A percentile compares a stretch with the other conserved stretches of the same genome.
Evolutionary conservation across 192 early-diverging fungal genomes (phyloP).

Genomic region (Backusella liffmaniae): DNA sequence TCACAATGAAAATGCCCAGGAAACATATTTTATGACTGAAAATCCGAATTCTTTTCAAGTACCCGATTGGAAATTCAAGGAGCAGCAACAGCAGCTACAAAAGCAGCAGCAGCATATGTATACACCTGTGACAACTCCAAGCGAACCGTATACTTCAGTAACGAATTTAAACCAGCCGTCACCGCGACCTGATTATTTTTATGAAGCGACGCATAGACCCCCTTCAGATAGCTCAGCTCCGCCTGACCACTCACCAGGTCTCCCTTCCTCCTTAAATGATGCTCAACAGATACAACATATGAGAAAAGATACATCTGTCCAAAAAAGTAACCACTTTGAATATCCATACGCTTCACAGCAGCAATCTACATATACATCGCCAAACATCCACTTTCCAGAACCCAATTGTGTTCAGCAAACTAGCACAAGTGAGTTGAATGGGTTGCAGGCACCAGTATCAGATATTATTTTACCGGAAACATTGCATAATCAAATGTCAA

Average conservation of each 20-base stretch:
- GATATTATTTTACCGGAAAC: background rate
- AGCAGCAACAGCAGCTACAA: background rate
- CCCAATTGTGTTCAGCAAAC: background rate
- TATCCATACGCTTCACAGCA: background rate
- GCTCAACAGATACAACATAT: background rate
- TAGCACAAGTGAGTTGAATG: background rate
- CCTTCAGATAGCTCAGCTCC: background rate
- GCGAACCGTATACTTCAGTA: background rate
- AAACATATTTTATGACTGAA: background rate
- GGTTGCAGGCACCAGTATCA: background rate
- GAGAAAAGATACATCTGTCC: background rate
- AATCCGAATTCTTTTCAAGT: background rate
- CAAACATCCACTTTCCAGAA: background rate
- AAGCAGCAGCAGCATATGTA: slow-evolving; percentile 5
- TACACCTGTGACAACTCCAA: background rate
- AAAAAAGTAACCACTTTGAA: background rate
- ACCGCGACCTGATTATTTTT: slow-evolving; percentile 3
- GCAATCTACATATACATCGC: background rate
- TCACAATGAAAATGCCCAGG: background rate
- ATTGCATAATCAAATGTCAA: background rate
- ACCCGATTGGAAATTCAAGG: background rate
- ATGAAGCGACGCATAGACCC: background rate
- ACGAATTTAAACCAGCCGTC: background rate
- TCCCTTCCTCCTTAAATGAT: background rate
- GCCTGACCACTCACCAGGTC: background rate